Evolutionary conservation across 1,284 basidiomycete species (phyloP).

Genomic region (Puccinia coronata): DNA sequence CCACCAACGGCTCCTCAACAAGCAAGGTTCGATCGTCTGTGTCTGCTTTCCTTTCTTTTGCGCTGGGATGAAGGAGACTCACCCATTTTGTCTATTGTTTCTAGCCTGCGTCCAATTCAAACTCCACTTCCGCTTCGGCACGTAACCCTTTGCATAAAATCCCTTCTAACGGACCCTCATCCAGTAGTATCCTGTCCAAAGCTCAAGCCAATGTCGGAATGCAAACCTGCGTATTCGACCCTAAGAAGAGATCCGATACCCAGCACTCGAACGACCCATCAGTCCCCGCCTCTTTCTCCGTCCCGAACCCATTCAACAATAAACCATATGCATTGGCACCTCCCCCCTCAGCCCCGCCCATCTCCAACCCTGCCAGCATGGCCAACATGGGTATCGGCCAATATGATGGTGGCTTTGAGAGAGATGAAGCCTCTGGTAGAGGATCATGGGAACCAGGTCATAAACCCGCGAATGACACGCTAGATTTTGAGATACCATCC

Average conservation of each 20-base stretch:
- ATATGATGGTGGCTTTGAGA: conserved; percentile 59
- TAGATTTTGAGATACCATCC: conserved; percentile 42
- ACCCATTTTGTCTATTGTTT: not conserved
- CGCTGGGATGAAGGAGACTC: not conserved
- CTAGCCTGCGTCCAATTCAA: not conserved
- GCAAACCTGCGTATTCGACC: conserved; percentile 37
- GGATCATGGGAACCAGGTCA: conserved; percentile 52
- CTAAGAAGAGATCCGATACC: conserved; percentile 24
- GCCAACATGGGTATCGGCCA: conserved; percentile 55
- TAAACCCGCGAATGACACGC: conserved; percentile 18
- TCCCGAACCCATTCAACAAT: conserved; percentile 22
- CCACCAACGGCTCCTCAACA: not conserved
- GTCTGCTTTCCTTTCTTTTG: not conserved
- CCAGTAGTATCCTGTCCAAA: conserved; percentile 14
- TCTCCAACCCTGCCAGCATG: conserved; percentile 20
- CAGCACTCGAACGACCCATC: conserved; percentile 22
- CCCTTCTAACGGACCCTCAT: conserved; percentile 21
- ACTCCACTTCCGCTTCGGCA: not conserved
- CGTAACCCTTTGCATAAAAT: conserved; percentile 31
- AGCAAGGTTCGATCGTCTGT: not conserved
- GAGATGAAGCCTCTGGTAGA: conserved; percentile 57
- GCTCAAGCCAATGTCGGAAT: conserved; percentile 42
- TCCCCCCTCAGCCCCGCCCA: conserved; percentile 19
- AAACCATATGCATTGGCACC: conserved; percentile 35
- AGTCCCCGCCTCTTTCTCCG: conserved; percentile 10